Conservation (phyloP, 192 early-diverging fungal species). For the Coemansia sp. region DNA sequence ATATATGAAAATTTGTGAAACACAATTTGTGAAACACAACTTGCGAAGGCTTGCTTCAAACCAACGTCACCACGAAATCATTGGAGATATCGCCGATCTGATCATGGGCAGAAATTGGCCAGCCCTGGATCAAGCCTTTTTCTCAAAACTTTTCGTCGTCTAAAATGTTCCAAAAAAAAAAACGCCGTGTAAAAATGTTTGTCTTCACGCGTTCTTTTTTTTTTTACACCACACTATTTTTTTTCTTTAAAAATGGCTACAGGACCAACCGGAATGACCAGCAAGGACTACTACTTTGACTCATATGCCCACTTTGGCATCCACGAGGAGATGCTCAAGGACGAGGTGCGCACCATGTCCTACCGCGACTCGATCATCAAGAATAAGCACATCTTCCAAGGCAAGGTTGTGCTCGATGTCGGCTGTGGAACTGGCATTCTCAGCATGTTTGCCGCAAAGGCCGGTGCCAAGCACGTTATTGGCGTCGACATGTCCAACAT, state of each 20-base stretch:
- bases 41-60: no score
- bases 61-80: no score
- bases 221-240: background rate
- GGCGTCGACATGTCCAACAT: conserved; percentile 99
- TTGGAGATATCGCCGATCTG: background rate
- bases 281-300: conserved; percentile 96
- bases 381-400: conserved; percentile 95
- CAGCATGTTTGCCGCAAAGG: conserved; percentile 99
- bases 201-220: background rate
- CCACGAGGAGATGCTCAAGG: conserved; percentile 98
- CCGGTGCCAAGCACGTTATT: conserved; percentile 93
- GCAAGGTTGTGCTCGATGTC: conserved; percentile 98
- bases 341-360: conserved; percentile 90
- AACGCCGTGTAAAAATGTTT: no score
- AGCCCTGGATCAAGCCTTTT: conserved; percentile 8
- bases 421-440: conserved; percentile 99
- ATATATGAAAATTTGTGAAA: no score
- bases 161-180: background rate
- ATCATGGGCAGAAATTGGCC: background rate
- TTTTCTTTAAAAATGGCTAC: conserved; percentile 16
- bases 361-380: conserved; percentile 95
- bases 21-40: no score
- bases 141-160: background rate
- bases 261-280: conserved; percentile 38
- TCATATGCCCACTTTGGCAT: conserved; percentile 96